Evolutionary conservation across 805 yeast genomes (phyloP), one percentile per base, ranked within the genome.

Genomic region (Wickerhamomyces bovis): DNA sequence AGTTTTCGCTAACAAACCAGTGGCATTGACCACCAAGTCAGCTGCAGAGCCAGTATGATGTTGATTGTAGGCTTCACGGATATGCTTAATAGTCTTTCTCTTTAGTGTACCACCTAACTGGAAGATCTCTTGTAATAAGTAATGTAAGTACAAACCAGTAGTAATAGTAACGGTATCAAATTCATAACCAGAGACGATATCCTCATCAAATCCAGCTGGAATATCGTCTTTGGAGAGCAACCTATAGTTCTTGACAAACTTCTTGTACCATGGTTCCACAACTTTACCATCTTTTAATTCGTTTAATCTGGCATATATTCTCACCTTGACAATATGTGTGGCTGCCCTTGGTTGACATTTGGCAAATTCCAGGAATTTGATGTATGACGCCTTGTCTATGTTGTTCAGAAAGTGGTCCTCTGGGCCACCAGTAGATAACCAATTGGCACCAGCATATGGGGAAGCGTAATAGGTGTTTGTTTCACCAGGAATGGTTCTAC

Each of bases 381-480:
- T 52, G 54, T 83, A 83, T 0, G 77, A 78, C 3, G 71, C 62
- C 26, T 63, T 62, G 55, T 83, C 89, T 19, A 67, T 55, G 13
- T 64, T 57, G 47, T 73, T 77, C 19, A 68, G 60, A 8, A 52
- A 57, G 6, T 30, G 33, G 19, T 77, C 78, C 4, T 67, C 66
- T 1, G 50, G 48, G 1, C 54, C 38, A 2, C 85, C 87, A 63
- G 80, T 78, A 12, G 84, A 76, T 42, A 68, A 70, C 86, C 88
- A 83, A 54, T 82, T 78, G 41, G 88, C 89, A 4, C 89, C 89
- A 0, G 88, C 89, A 59, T 71, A 77, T 3, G 88, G 87, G 0
- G 85, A 79, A 3, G 85, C 73, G 57, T 78, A 83, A 10, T 72
- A 71, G 38, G 72, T 66, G 43, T 73, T 71, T 26, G 67, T 57